These are phyloP conservation scores for Erythrobasidium yunnanense DNA, from an alignment of 768 basidiomycete species.

Conservation along the genomic window DNA sequence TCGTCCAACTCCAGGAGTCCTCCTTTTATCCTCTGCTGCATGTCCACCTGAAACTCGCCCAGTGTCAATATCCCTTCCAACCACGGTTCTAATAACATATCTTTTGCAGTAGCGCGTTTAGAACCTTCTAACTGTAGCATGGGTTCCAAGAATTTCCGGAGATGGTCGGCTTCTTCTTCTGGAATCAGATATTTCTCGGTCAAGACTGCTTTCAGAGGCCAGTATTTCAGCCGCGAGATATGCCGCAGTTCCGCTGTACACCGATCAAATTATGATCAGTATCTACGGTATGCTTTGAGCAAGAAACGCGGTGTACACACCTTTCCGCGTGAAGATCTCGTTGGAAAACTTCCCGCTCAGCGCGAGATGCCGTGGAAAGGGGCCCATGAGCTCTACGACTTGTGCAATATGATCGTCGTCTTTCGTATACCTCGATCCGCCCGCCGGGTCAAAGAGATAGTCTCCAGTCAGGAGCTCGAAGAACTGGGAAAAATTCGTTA, in stretches of 20 bases:
- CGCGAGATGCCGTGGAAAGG: constrained; percentile 70
- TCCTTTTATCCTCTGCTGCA: not conserved
- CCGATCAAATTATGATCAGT: constrained; percentile 61
- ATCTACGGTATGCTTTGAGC: constrained; percentile 47
- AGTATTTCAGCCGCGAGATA: constrained; percentile 30
- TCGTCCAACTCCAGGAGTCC: not conserved
- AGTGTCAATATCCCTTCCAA: constrained; percentile 60
- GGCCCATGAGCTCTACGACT: constrained; percentile 89
- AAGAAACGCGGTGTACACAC: constrained; percentile 75
- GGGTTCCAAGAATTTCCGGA: constrained; percentile 69
- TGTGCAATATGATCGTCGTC: constrained; percentile 95
- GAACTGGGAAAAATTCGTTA: constrained; percentile 46
- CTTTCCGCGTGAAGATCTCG: constrained; percentile 94
- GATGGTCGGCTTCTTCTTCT: constrained; percentile 63
- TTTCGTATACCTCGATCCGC: constrained; percentile 87
- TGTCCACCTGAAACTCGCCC: not conserved
- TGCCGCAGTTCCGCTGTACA: constrained; percentile 19
- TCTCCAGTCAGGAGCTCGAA: constrained; percentile 96
- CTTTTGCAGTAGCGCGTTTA: constrained; percentile 74
- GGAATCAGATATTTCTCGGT: constrained; percentile 91
- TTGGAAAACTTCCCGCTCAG: constrained; percentile 82
- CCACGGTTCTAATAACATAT: constrained; percentile 77
- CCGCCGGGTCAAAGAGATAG: constrained; percentile 94
- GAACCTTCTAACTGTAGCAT: constrained; percentile 86
- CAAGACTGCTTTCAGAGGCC: constrained; percentile 41